Evolutionary conservation across 805 yeast genomes (phyloP).

Genomic region (Metschnikowia arizonensis): DNA sequence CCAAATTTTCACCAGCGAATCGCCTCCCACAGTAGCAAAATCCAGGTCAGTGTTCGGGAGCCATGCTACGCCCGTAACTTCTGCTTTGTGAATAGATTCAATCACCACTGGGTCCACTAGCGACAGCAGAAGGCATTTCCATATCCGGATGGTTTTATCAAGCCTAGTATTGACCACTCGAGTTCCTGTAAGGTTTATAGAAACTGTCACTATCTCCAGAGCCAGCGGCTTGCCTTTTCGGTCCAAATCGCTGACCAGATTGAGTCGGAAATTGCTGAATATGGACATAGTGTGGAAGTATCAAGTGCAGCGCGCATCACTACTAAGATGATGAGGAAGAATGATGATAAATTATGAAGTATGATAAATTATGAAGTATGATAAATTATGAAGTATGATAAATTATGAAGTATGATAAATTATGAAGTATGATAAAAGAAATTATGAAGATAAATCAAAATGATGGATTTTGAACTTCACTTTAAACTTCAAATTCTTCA

Average conservation of each 20-base stretch:
- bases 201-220: constrained; percentile 35
- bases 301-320: constrained; percentile 1
- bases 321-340: too few species aligned
- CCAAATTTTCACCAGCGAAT: constrained; percentile 38
- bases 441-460: too few species aligned
- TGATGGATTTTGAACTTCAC: too few species aligned
- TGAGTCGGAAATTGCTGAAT: constrained; percentile 7
- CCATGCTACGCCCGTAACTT: constrained; percentile 46
- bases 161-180: constrained; percentile 40
- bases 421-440: too few species aligned
- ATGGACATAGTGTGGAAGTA: constrained; percentile 7
- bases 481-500: too few species aligned
- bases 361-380: too few species aligned
- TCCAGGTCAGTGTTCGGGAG: constrained; percentile 43
- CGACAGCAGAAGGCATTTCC: constrained; percentile 29
- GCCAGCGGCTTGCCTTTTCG: constrained; percentile 12
- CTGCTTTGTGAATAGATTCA: constrained; percentile 36
- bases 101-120: constrained; percentile 37
- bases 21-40: constrained; percentile 49
- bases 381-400: too few species aligned
- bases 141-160: constrained; percentile 41
- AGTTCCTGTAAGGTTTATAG: constrained; percentile 41
- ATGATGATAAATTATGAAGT: too few species aligned
- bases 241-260: constrained; percentile 11
- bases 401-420: too few species aligned